Evolutionary conservation across 2,329 filamentous ascomycete genomes (phyloP).

Genomic region (Graphiopsis chlorocephala): DNA sequence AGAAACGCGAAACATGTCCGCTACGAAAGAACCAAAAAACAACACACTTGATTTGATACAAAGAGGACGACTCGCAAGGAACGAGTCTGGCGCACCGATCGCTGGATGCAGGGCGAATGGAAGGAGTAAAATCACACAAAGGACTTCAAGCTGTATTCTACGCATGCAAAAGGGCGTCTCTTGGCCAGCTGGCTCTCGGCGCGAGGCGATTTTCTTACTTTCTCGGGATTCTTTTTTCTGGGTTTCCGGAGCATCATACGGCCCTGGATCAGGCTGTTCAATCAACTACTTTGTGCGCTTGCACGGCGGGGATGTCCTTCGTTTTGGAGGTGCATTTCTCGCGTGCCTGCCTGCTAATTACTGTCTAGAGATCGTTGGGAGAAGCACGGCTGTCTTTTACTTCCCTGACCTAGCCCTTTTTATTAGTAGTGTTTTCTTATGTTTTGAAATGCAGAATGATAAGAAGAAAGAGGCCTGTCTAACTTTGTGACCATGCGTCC

Average conservation of each 20-base stretch:
- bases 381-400: neutral
- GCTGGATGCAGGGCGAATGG: neutral
- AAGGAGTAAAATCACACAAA: neutral
- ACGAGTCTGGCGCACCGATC: neutral
- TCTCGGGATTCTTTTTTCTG: neutral
- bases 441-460: neutral
- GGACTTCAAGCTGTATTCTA: constrained; percentile 4
- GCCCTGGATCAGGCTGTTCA: neutral
- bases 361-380: neutral
- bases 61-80: neutral
- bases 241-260: neutral
- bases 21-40: neutral
- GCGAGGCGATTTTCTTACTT: neutral
- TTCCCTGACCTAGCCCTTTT: neutral
- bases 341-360: neutral
- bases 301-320: neutral
- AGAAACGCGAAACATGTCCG: constrained; percentile 5
- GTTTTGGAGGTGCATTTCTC: neutral
- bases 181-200: constrained; percentile 4
- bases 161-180: neutral
- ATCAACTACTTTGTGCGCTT: neutral
- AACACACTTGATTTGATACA: neutral
- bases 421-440: neutral
- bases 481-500: neutral
- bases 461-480: neutral